Percentiles rank a stretch among this genome's conserved stretches.
Evolutionary conservation across 495 filamentous ascomycete genomes (phyloP).

Genomic region (Hyaloscypha hepaticicola): DNA sequence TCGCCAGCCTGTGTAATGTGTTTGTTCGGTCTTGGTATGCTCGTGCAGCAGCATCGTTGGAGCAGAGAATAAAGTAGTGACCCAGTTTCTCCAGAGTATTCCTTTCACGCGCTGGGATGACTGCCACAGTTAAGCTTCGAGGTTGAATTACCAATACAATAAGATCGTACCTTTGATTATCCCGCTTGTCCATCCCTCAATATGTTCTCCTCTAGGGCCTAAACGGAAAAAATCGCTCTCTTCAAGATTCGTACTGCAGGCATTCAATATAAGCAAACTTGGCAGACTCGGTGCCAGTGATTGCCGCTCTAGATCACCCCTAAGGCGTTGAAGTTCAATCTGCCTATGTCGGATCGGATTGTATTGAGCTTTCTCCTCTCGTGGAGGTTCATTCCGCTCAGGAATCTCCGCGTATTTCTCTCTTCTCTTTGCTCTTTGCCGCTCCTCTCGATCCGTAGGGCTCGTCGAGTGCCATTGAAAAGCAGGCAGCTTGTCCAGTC

Average conservation of each 20-base stretch:
- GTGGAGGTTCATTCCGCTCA: neutral
- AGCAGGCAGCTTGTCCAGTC: conserved; percentile 26
- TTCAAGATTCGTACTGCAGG: conserved; percentile 51
- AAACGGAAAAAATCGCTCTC: conserved; percentile 65
- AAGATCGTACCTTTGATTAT: conserved; percentile 30
- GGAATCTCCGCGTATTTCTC: conserved; percentile 11
- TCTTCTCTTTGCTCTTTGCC: neutral
- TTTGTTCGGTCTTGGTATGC: conserved; percentile 51
- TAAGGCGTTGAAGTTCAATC: neutral
- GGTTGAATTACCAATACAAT: neutral
- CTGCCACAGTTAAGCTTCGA: conserved; percentile 18
- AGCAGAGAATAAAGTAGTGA: conserved; percentile 64
- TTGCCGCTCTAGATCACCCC: neutral
- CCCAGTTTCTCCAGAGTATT: conserved; percentile 50
- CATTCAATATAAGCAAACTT: conserved; percentile 47
- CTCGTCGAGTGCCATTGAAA: conserved; percentile 21
- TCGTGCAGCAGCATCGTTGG: conserved; percentile 48
- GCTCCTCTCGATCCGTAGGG: neutral
- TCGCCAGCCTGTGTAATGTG: conserved; percentile 45
- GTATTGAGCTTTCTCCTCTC: neutral
- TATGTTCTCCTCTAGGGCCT: conserved; percentile 56
- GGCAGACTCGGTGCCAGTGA: neutral
- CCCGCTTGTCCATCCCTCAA: conserved; percentile 62
- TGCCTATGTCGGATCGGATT: neutral
- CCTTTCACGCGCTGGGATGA: conserved; percentile 44